A percentile compares a stretch with the other conserved stretches of the same genome.
Conservation (phyloP, 2,329 filamentous ascomycete species). For the Stemphylium beticola region DNA sequence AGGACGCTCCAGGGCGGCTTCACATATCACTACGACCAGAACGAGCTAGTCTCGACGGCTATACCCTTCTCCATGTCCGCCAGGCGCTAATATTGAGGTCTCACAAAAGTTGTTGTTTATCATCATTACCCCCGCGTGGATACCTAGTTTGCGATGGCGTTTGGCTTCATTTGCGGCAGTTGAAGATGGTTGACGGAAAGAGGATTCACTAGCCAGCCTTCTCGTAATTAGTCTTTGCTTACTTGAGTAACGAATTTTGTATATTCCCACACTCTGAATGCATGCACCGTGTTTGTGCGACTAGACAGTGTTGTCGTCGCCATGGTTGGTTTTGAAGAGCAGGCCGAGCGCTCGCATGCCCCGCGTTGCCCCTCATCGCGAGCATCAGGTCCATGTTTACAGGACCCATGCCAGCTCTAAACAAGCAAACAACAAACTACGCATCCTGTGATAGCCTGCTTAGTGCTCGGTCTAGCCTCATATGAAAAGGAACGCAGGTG, state of each 20-base stretch:
- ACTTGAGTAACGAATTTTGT: neutral
- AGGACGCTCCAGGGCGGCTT: conserved; percentile 60
- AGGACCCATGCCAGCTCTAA: conserved; percentile 1
- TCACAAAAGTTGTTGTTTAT: neutral
- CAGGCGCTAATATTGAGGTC: conserved; percentile 15
- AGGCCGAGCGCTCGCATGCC: conserved; percentile 11
- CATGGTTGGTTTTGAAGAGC: neutral
- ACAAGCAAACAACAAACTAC: neutral
- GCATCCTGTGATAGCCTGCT: neutral
- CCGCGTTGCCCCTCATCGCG: conserved; percentile 38
- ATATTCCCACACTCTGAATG: neutral
- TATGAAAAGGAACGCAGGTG: neutral
- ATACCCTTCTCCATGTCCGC: conserved; percentile 40
- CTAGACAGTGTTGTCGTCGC: neutral
- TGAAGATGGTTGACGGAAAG: neutral
- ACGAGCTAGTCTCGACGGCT: conserved; percentile 42
- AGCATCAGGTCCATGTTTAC: conserved; percentile 18
- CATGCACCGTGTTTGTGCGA: neutral
- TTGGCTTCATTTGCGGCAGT: neutral
- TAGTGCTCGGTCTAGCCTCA: neutral
- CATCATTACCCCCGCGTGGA: conserved; percentile 4
- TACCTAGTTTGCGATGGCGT: conserved; percentile 12
- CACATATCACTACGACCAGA: conserved; percentile 46
- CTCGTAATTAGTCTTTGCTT: neutral
- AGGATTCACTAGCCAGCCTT: neutral